Evolutionary conservation across 257 asterid species (phyloP).

Genomic region (Apocynum venetum): DNA sequence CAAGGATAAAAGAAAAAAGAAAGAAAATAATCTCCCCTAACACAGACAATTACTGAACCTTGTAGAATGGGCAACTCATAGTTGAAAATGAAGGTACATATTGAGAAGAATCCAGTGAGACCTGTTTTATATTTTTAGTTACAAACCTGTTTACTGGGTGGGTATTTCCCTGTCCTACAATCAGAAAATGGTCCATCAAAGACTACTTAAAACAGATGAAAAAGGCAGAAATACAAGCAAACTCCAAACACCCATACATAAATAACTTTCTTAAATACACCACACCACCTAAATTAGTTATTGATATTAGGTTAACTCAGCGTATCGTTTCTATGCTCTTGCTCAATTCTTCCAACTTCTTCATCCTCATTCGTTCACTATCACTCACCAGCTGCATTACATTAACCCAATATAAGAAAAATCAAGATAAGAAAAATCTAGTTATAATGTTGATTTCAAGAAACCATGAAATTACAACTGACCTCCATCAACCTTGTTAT

Average conservation of each 20-base stretch:
- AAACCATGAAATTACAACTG: not conserved
- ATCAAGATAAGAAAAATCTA: not conserved
- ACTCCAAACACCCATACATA: slow-evolving; percentile 50
- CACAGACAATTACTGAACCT: not conserved
- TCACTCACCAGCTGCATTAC: slow-evolving; percentile 77
- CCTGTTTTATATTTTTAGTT: slow-evolving; percentile 70
- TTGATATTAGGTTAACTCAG: slow-evolving; percentile 29
- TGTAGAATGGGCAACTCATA: not conserved
- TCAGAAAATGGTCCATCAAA: slow-evolving; percentile 49
- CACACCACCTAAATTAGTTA: slow-evolving; percentile 60
- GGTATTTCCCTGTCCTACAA: slow-evolving; percentile 50
- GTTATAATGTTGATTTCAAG: not conserved
- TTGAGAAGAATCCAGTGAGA: slow-evolving; percentile 46
- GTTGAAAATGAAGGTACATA: slow-evolving; percentile 8
- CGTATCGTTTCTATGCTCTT: slow-evolving; percentile 86
- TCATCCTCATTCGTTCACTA: slow-evolving; percentile 87
- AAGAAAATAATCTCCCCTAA: too few species aligned
- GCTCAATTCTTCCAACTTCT: slow-evolving; percentile 98
- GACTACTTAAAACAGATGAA: slow-evolving; percentile 45
- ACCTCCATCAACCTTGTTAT: slow-evolving; percentile 98
- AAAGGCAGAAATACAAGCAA: slow-evolving; percentile 51
- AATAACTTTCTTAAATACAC: slow-evolving; percentile 57
- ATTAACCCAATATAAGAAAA: not conserved
- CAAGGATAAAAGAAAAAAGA: not conserved
- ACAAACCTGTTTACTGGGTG: slow-evolving; percentile 62